These are phyloP conservation scores for Podosphaera aphanis DNA, from an alignment of 2,329 filamentous ascomycete genomes.

Conservation along the genomic window DNA sequence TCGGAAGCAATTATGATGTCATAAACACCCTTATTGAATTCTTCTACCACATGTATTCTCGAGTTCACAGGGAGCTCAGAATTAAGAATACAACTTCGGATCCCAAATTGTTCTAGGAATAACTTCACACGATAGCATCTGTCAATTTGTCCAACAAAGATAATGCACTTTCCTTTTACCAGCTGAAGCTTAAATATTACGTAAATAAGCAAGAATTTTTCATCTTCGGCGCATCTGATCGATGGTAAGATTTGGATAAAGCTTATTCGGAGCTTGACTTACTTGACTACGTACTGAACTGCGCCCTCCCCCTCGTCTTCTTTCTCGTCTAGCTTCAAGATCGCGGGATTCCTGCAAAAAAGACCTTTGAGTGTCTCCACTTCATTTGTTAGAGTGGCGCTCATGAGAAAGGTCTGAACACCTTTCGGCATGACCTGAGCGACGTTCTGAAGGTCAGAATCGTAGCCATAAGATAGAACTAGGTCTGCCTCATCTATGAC, in stretches of 20 bases:
- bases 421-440: constrained; percentile 58
- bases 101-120: constrained; percentile 90
- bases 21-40: constrained; percentile 93
- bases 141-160: constrained; percentile 72
- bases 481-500: constrained; percentile 90
- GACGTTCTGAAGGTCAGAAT: constrained; percentile 66
- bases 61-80: constrained; percentile 86
- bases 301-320: constrained; percentile 56
- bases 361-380: constrained; percentile 65
- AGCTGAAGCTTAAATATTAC: constrained; percentile 89
- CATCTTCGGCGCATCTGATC: constrained; percentile 65
- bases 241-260: constrained; percentile 5
- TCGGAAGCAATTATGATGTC: constrained; percentile 96
- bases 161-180: constrained; percentile 75
- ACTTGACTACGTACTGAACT: constrained; percentile 71
- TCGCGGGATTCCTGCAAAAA: constrained; percentile 59
- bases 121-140: constrained; percentile 79
- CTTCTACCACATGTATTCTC: constrained; percentile 78
- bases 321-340: constrained; percentile 63
- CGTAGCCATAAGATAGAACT: constrained; percentile 81
- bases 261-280: constrained; percentile 11
- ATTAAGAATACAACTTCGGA: constrained; percentile 81
- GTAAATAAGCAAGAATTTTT: constrained; percentile 83
- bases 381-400: constrained; percentile 72
- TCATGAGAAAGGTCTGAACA: constrained; percentile 81